Evolutionary conservation across 345 rosid species (phyloP), one percentile per base, ranked within the genome.

Genomic region (Kernera saxatilis): DNA sequence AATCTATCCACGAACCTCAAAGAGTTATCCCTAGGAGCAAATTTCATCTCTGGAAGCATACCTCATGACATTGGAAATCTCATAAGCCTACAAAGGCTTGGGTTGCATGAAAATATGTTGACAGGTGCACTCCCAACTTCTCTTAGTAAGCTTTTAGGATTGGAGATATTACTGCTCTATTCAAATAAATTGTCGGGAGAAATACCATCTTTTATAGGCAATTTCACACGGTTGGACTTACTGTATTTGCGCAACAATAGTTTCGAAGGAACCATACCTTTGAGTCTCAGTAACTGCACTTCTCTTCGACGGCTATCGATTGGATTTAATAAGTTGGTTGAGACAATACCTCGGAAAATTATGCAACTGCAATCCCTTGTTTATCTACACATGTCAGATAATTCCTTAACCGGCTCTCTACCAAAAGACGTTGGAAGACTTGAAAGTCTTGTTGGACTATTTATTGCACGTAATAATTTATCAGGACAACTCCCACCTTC

Each of bases 281-380:
- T 2, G 0, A 68, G 30, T 9, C 36, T 69, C 0, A 27, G 22
- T 0, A 40, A 41, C 0, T 69, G 73, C 3, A 41, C 8, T 8
- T 0, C 23, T 3, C 4, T 69, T 2, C 22, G 1, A 1, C 0
- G 13, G 0, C n/a, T 49, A 1, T 0, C 0, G 0, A 5, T 70
- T 13, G 58, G 46, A 3, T 0, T 0, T 7, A 59, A 59, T 15
- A 57, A 59, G 27, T 12, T 70, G 6, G 3, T 5, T 70, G 67
- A 59, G 21, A 39, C 7, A 12, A 58, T 70, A 57, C 68, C 75
- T 48, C 1, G 0, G 18, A 40, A 36, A 25, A 13, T 70, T 2
- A 6, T 70, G 30, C 2, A 13, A 5, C n/a, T 49, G 0, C 1
- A 1, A 7, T 0, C 9, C 0, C 68, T 70, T 23, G 0, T 5